phyloP scores from a whole-genome alignment of 2,329 filamentous ascomycete species.

The Pseudogymnoascus sp. region DNA sequence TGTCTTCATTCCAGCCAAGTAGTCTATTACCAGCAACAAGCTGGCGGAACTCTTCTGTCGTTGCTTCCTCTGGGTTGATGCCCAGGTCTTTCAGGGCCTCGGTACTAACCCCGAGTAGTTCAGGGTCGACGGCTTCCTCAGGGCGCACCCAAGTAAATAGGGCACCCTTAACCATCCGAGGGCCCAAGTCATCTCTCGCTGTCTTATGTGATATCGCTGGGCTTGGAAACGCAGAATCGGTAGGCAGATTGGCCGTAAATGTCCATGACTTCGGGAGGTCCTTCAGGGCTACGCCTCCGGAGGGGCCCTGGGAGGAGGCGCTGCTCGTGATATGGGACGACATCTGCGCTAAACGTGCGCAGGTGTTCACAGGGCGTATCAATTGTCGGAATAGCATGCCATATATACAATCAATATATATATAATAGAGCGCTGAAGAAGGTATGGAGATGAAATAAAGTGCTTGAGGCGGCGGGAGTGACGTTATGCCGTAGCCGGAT shows the following conservation, averaged over 20 bases:
- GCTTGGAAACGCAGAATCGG: conserved; percentile 72
- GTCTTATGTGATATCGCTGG: conserved; percentile 75
- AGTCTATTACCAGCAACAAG: conserved; percentile 77
- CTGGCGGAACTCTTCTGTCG: conserved; percentile 65
- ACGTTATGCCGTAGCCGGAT: conserved; percentile 5
- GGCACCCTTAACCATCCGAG: conserved; percentile 76
- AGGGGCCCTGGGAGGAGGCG: conserved; percentile 17
- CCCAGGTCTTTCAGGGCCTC: conserved; percentile 76
- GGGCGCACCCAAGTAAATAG: conserved; percentile 88
- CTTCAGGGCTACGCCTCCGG: conserved; percentile 33
- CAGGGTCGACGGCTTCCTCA: conserved; percentile 60
- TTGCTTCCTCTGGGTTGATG: conserved; percentile 58
- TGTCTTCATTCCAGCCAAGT: conserved; percentile 66
- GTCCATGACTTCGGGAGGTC: conserved; percentile 58
- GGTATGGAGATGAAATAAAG: neutral
- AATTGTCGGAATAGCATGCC: conserved; percentile 26
- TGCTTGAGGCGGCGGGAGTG: neutral
- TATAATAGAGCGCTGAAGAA: neutral
- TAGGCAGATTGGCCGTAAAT: conserved; percentile 59
- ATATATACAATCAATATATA: neutral
- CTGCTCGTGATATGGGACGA: conserved; percentile 33
- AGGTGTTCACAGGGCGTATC: conserved; percentile 22
- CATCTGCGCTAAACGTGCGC: conserved; percentile 38
- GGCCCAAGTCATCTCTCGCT: conserved; percentile 66
- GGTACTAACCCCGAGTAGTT: conserved; percentile 73